Evolutionary conservation across 106 monocot genomes (phyloP).

Genomic region (Iris macrosiphon): DNA sequence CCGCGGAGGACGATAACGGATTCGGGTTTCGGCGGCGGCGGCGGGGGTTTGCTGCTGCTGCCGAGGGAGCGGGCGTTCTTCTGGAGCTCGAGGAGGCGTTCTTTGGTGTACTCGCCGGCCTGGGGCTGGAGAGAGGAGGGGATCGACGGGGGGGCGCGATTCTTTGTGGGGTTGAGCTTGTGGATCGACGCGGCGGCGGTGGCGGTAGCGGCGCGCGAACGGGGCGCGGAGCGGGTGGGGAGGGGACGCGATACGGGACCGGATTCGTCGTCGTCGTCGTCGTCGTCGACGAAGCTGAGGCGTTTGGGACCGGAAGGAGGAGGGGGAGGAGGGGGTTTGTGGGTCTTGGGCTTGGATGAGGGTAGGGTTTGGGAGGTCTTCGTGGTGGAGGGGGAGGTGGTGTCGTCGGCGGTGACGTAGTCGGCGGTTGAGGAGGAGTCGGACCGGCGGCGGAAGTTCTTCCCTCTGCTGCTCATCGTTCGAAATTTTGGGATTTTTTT

Average conservation of each 20-base stretch:
- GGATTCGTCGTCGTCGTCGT: slow-evolving; percentile 49
- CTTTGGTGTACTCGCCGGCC: slow-evolving; percentile 87
- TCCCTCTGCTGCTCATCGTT: slow-evolving; percentile 40
- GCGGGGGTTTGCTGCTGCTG: slow-evolving; percentile 25
- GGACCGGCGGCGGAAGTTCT: slow-evolving; percentile 86
- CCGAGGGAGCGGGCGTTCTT: slow-evolving; percentile 93
- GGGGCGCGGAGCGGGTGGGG: slow-evolving; percentile 3
- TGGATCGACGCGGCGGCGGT: slow-evolving; percentile 25
- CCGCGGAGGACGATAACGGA: slow-evolving; percentile 78
- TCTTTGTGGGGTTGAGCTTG: slow-evolving; percentile 42
- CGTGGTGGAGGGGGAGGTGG: neutral
- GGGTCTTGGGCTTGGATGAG: slow-evolving; percentile 7
- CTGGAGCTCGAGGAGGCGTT: slow-evolving; percentile 82
- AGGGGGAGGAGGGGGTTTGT: slow-evolving; percentile 19
- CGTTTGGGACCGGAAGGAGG: slow-evolving; percentile 25
- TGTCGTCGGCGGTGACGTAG: slow-evolving; percentile 26
- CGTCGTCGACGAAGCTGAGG: slow-evolving; percentile 93
- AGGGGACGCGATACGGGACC: slow-evolving; percentile 3
- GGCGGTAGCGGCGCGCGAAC: slow-evolving; percentile 6
- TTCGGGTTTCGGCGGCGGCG: slow-evolving; percentile 20
- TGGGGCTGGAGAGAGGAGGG: slow-evolving; percentile 55
- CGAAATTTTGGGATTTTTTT: no score
- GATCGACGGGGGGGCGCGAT: slow-evolving; percentile 23
- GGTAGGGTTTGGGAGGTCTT: slow-evolving; percentile 11
- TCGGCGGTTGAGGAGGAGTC: no score